A percentile compares a stretch with the other conserved stretches of the same genome.
Conservation (phyloP, 2,329 filamentous ascomycete genomes). For the Claviceps purpurea region DNA sequence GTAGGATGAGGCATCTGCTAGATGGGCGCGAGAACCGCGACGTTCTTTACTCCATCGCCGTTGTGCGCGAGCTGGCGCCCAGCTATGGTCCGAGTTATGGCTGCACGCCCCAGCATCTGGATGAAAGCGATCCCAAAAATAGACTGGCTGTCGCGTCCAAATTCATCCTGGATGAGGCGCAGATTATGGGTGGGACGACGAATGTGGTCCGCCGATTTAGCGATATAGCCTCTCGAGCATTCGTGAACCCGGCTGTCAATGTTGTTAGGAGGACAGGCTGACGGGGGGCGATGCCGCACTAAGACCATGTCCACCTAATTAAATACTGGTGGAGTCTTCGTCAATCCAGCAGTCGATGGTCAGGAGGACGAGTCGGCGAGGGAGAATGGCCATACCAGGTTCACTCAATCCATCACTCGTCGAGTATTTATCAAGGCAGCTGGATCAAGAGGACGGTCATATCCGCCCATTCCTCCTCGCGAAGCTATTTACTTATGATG, state of each 20-base stretch:
- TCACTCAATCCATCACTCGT: neutral
- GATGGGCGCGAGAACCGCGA: slow-evolving; percentile 78
- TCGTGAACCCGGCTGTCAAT: slow-evolving; percentile 39
- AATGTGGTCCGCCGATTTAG: slow-evolving; percentile 60
- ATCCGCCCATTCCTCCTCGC: too few species aligned
- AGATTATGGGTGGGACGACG: slow-evolving; percentile 53
- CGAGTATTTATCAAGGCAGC: too few species aligned
- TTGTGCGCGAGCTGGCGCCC: slow-evolving; percentile 61
- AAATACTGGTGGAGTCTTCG: too few species aligned
- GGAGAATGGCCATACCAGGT: neutral
- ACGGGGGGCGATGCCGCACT: neutral
- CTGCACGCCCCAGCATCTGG: slow-evolving; percentile 43
- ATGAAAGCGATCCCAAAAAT: slow-evolving; percentile 53
- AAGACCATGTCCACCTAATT: too few species aligned
- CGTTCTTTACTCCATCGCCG: slow-evolving; percentile 77
- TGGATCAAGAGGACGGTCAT: too few species aligned
- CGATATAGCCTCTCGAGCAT: slow-evolving; percentile 51
- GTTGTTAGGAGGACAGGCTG: slow-evolving; percentile 18
- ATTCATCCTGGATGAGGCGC: slow-evolving; percentile 53
- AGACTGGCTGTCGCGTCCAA: slow-evolving; percentile 56
- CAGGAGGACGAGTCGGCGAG: neutral
- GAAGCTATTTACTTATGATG: too few species aligned
- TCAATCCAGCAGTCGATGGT: too few species aligned
- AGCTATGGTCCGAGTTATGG: slow-evolving; percentile 47
- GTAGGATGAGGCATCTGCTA: slow-evolving; percentile 53